phyloP scores from a whole-genome alignment of 2,329 filamentous ascomycete species.

The Phoma sp. region DNA sequence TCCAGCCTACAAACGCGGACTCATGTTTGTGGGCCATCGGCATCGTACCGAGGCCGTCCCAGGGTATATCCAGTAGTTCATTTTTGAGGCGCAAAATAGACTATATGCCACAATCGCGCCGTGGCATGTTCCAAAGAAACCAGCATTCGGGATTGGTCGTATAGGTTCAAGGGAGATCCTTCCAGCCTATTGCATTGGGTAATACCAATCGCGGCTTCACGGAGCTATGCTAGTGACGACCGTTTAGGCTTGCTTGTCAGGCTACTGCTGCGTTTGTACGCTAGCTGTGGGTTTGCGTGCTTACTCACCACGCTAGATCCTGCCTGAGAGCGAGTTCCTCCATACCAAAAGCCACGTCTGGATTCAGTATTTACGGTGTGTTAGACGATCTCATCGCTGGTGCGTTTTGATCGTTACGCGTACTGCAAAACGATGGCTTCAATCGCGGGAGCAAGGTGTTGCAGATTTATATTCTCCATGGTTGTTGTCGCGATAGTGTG shows the following conservation, averaged over 20 bases:
- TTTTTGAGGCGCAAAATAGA: constrained; percentile 7
- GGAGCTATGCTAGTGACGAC: background rate
- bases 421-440: background rate
- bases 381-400: background rate
- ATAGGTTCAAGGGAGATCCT: background rate
- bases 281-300: background rate
- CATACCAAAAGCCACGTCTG: background rate
- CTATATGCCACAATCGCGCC: background rate
- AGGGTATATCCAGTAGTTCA: background rate
- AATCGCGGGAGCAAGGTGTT: background rate
- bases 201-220: background rate
- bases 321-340: background rate
- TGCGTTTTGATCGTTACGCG: background rate
- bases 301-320: constrained; percentile 6
- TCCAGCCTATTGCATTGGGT: background rate
- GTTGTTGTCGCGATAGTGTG: too few species aligned
- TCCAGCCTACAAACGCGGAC: too few species aligned
- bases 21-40: background rate
- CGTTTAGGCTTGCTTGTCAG: background rate
- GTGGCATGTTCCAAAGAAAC: background rate
- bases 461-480: too few species aligned
- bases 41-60: background rate
- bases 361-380: background rate
- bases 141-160: background rate
- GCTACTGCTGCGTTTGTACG: background rate